Conservation (phyloP, 768 basidiomycete genomes). For the Ramaria sp. region DNA sequence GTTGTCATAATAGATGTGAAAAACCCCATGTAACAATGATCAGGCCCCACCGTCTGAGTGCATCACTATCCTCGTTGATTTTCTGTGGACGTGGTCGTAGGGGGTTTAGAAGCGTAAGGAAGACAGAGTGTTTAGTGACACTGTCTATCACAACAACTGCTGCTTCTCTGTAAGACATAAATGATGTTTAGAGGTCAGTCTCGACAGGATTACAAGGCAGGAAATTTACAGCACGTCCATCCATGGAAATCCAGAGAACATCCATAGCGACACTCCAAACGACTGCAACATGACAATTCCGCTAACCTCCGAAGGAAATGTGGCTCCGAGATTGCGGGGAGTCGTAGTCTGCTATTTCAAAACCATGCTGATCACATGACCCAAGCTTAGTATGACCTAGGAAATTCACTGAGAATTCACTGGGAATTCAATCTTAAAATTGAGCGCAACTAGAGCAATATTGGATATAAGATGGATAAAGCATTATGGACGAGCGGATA, state of each 20-base stretch:
- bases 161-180: neutral
- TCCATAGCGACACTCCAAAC: slow-evolving; percentile 49
- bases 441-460: too few relatives aligned
- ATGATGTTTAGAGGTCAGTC: neutral
- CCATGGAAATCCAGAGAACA: slow-evolving; percentile 39
- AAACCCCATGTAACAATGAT: too few relatives aligned
- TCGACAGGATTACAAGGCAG: neutral
- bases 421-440: too few relatives aligned
- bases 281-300: slow-evolving; percentile 43
- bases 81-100: neutral
- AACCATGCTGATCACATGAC: too few relatives aligned
- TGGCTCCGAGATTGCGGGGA: slow-evolving; percentile 31
- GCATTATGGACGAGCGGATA: too few relatives aligned
- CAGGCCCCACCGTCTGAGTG: too few relatives aligned
- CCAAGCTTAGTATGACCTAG: too few relatives aligned
- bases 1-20: neutral
- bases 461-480: too few relatives aligned
- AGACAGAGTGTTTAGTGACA: neutral
- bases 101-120: neutral
- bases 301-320: slow-evolving; percentile 37
- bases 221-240: slow-evolving; percentile 22
- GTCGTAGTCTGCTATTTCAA: too few relatives aligned
- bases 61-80: too few relatives aligned
- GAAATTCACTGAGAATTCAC: too few relatives aligned
- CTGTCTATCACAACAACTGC: slow-evolving; percentile 1